Percentiles rank a stretch among this genome's conserved stretches.
These are phyloP conservation scores for Pharnaceum exiguum DNA, from an alignment of 148 eudicot genomes.

Conservation along the genomic window DNA sequence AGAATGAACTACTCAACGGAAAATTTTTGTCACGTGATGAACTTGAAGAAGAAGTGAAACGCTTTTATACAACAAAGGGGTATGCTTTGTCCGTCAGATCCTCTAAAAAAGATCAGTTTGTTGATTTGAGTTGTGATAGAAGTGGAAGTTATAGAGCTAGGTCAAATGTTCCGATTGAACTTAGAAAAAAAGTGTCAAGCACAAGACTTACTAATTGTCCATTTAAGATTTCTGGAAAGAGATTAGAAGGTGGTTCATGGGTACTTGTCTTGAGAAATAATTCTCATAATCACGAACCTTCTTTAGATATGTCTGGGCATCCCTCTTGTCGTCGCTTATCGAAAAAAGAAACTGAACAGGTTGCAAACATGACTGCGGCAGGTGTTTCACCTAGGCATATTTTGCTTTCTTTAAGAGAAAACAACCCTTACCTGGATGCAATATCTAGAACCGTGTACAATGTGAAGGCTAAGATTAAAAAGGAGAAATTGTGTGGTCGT, in stretches of 20 bases:
- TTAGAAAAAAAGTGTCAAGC: not conserved
- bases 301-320: not conserved
- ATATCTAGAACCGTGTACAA: conserved; percentile 8
- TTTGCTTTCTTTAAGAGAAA: not conserved
- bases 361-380: not conserved
- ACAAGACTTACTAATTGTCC: conserved; percentile 8
- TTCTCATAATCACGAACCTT: conserved; percentile 10
- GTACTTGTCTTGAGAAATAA: not conserved
- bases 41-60: not conserved
- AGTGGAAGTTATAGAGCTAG: conserved; percentile 3
- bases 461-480: conserved; percentile 1
- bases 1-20: too few species aligned
- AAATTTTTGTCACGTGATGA: not conserved
- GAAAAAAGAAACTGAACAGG: not conserved
- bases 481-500: not conserved
- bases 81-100: not conserved
- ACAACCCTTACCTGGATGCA: not conserved
- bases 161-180: not conserved
- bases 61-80: not conserved
- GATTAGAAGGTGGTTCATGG: conserved; percentile 1
- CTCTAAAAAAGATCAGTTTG: conserved; percentile 14
- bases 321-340: conserved; percentile 1
- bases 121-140: conserved; percentile 6
- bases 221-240: conserved; percentile 2
- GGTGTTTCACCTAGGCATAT: conserved; percentile 1